Base-by-base conservation (phyloP, 129 eudicot genomes). In the Pseudognaphalium luteoalbum region DNA sequence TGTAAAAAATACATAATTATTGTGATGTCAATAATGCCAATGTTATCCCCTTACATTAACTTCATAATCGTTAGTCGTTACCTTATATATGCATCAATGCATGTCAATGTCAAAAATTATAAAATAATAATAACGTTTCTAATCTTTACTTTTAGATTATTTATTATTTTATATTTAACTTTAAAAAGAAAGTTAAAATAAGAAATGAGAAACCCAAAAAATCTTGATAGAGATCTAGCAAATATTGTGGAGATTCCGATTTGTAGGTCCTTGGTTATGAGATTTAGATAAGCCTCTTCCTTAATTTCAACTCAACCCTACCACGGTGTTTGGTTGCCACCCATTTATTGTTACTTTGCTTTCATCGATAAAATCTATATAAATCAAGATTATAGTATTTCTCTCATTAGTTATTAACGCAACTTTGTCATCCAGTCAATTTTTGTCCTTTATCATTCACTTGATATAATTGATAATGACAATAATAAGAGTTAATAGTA, bases 221-320 rank as follows among this genome's bases (percentile, higher is more conserved):
- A 65, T 34, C 41, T 17, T 2, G 1, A 22, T 65, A 65, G 63
- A 51, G 37, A 57, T 65, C 34, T 65, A 74, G 62, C 47, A 69
- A 75, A 59, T 75, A 81, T 81, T 68, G 15, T 32, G 65, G 60
- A 74, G 71, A 76, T 70, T 76, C 81, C 74, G 66, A 76, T 75
- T 64, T 75, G 75, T 63, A 64, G 85, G 85, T 29, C 75, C 80
- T 56, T 29, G 47, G 14, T 61, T 47, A 14, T 29, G 19, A 34
- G 52, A 71, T 80, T 54, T 80, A 11, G 63, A 58, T 74, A 56
- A 34, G 54, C 19, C 58, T n/a, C 71, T 33, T 68, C 62, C 62
- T 21, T 57, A 51, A 68, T 66, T 37, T 41, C 42, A 56, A 56
- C 10, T 34, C 6, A 37, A 39, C 70, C 83, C 79, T 33, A 78